Evolutionary conservation across 257 asterid genomes (phyloP).

Genomic region (Sherardia arvensis): DNA sequence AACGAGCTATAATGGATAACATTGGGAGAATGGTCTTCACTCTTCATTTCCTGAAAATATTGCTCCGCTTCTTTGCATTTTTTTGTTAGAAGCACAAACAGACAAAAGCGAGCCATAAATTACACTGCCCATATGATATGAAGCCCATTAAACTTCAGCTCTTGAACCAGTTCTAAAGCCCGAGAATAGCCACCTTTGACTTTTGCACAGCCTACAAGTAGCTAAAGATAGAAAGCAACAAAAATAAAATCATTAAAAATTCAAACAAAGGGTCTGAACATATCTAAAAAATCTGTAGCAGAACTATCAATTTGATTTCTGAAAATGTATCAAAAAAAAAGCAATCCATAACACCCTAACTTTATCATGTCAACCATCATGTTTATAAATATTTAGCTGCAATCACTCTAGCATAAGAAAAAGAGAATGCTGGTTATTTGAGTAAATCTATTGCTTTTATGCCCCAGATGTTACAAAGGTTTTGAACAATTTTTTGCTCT

Average conservation of each 20-base stretch:
- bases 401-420: background rate
- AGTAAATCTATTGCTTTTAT: background rate
- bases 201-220: constrained; percentile 82
- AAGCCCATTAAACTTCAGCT: constrained; percentile 60
- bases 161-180: constrained; percentile 76
- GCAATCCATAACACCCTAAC: no score
- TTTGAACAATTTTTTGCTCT: background rate
- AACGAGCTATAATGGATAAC: constrained; percentile 90
- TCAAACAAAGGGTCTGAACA: background rate
- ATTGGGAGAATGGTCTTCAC: constrained; percentile 80
- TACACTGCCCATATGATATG: constrained; percentile 65
- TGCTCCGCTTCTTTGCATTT: constrained; percentile 73
- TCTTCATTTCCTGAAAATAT: constrained; percentile 78
- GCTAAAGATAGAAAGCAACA: constrained; percentile 34
- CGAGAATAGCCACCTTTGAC: constrained; percentile 60
- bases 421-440: background rate
- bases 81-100: constrained; percentile 83
- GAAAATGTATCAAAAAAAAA: background rate
- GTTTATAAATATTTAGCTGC: background rate
- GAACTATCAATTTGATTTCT: background rate
- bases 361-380: background rate
- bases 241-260: background rate
- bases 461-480: background rate
- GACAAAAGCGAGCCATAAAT: constrained; percentile 81
- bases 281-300: background rate